Percentiles rank a stretch among this genome's conserved stretches.
Evolutionary conservation across 257 asterid species (phyloP).

Genomic region (Plantago elongata): DNA sequence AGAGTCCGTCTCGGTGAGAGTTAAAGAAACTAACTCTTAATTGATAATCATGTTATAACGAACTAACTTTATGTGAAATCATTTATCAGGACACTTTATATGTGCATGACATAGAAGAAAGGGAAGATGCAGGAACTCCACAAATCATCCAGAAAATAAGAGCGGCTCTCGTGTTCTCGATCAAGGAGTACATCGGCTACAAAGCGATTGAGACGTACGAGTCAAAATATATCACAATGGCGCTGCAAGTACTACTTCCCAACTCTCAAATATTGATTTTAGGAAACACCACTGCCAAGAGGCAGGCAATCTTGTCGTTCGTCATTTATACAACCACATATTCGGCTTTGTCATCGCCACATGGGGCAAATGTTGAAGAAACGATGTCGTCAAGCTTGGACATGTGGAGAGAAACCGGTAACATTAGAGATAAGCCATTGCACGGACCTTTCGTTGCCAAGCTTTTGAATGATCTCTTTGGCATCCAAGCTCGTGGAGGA

Average conservation of each 20-base stretch:
- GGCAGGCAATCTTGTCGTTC: conserved; percentile 62
- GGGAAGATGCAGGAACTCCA: conserved; percentile 85
- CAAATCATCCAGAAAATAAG: conserved; percentile 53
- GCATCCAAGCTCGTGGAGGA: conserved; percentile 79
- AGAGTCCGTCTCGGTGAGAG: too few species aligned
- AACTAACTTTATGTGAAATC: background rate
- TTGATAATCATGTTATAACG: background rate
- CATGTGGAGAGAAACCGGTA: conserved; percentile 29
- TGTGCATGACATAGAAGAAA: conserved; percentile 46
- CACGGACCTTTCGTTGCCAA: conserved; percentile 67
- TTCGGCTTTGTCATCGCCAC: conserved; percentile 12
- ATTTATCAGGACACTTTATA: conserved; percentile 52
- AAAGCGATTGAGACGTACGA: conserved; percentile 33
- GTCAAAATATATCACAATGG: conserved; percentile 31
- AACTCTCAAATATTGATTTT: conserved; percentile 38
- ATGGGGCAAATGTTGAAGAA: background rate
- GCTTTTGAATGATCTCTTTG: conserved; percentile 64
- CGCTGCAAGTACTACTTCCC: conserved; percentile 36
- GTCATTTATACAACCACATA: conserved; percentile 33
- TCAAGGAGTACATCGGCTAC: conserved; percentile 52
- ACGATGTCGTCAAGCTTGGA: conserved; percentile 4
- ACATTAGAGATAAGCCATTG: conserved; percentile 38
- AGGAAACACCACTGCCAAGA: conserved; percentile 40
- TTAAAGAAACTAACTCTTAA: background rate
- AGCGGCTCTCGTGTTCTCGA: conserved; percentile 61